A percentile compares a stretch with the other conserved stretches of the same genome.
Conservation (phyloP, 1,284 basidiomycete species). For the Boletus sp. region DNA sequence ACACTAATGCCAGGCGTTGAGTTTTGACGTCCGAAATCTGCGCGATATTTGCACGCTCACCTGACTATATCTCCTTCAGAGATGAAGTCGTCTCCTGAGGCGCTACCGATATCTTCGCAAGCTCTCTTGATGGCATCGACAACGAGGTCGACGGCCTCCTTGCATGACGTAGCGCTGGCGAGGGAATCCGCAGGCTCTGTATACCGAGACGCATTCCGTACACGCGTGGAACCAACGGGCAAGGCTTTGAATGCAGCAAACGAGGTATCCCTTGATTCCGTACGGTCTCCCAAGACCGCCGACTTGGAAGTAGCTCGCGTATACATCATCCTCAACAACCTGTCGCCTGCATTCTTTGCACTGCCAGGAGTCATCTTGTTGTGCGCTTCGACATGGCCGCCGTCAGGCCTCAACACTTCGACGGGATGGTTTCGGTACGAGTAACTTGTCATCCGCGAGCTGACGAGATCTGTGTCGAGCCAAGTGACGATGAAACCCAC, state of each 20-base stretch:
- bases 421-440: constrained; percentile 70
- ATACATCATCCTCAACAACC: constrained; percentile 8
- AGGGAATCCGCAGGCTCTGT: constrained; percentile 60
- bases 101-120: constrained; percentile 59
- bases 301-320: constrained; percentile 27
- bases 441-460: constrained; percentile 76
- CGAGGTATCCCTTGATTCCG: constrained; percentile 32
- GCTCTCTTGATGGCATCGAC: constrained; percentile 67
- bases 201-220: constrained; percentile 51
- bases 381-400: constrained; percentile 14
- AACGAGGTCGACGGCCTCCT: constrained; percentile 72
- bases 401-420: constrained; percentile 18
- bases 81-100: constrained; percentile 46
- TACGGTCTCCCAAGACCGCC: constrained; percentile 27
- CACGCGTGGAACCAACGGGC: constrained; percentile 61
- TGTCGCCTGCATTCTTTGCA: constrained; percentile 23
- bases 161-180: constrained; percentile 61
- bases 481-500: constrained; percentile 81
- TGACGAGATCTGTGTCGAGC: constrained; percentile 59
- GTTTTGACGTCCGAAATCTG: neutral
- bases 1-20: constrained; percentile 44
- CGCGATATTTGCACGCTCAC: constrained; percentile 40
- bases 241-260: constrained; percentile 77
- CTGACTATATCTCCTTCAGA: constrained; percentile 74
- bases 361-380: constrained; percentile 5